phyloP scores from a whole-genome alignment of 257 asterid genomes.

The Solanum chaucha region DNA sequence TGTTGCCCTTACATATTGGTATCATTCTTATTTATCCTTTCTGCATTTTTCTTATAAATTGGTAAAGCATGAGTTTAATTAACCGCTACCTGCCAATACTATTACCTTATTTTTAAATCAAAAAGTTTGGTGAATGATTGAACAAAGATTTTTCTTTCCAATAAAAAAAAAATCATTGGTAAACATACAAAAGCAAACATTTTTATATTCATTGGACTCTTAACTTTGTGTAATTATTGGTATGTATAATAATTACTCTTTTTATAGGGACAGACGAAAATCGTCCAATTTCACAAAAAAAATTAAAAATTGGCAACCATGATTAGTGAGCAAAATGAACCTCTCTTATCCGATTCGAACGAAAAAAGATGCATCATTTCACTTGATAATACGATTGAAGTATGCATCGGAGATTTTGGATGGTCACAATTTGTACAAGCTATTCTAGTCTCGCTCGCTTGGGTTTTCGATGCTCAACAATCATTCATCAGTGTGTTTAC shows the following conservation, averaged over 20 bases:
- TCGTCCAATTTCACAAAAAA: neutral
- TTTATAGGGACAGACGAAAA: neutral
- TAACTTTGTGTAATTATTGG: too few species aligned
- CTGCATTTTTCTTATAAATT: neutral
- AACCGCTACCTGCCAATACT: too few species aligned
- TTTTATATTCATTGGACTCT: neutral
- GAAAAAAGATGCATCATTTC: constrained; percentile 1
- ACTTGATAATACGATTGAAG: constrained; percentile 49
- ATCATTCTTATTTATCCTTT: neutral
- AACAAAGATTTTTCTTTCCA: neutral
- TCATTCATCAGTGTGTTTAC: constrained; percentile 54
- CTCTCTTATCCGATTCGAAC: neutral
- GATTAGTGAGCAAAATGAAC: neutral
- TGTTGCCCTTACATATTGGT: neutral
- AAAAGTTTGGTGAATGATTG: neutral
- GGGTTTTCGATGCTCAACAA: constrained; percentile 71
- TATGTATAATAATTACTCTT: neutral
- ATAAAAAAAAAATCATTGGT: neutral
- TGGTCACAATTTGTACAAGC: constrained; percentile 48
- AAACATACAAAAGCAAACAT: neutral
- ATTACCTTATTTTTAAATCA: neutral
- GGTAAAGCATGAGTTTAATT: neutral
- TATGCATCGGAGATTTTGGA: constrained; percentile 53
- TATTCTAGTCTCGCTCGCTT: constrained; percentile 40
- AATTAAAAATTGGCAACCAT: neutral